phyloP scores from a whole-genome alignment of 805 yeast species.

The Metschnikowia vanudenii region DNA sequence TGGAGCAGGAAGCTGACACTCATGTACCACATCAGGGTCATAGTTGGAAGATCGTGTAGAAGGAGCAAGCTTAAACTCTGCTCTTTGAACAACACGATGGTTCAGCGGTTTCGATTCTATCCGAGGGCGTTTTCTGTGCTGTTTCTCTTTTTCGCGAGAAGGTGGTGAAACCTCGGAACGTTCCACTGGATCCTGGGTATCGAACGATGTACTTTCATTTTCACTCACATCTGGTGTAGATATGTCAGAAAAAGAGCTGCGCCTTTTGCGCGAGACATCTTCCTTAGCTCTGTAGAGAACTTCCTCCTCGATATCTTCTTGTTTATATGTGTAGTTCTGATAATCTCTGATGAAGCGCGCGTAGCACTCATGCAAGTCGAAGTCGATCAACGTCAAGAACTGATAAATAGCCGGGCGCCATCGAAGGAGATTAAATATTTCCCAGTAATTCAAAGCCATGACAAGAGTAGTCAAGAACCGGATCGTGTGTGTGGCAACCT shows the following conservation, averaged over 20 bases:
- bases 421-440: constrained; percentile 38
- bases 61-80: constrained; percentile 20
- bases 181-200: background rate
- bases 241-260: constrained; percentile 4
- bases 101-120: constrained; percentile 27
- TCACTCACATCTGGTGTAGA: constrained; percentile 12
- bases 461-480: constrained; percentile 38
- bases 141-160: background rate
- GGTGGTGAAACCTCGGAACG: background rate
- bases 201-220: constrained; percentile 5
- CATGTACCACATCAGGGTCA: constrained; percentile 47
- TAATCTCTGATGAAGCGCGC: constrained; percentile 34
- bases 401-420: constrained; percentile 45
- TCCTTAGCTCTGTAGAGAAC: constrained; percentile 1
- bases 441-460: constrained; percentile 45
- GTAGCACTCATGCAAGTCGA: constrained; percentile 43
- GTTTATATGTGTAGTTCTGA: constrained; percentile 26
- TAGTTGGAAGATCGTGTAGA: constrained; percentile 40
- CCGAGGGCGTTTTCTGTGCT: constrained; percentile 16
- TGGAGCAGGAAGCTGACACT: constrained; percentile 45
- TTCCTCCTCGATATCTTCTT: constrained; percentile 8
- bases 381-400: constrained; percentile 37
- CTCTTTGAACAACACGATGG: constrained; percentile 29
- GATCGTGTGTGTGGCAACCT: constrained; percentile 34
- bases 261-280: constrained; percentile 4